Evolutionary conservation across 202 grass and related monocot genomes (phyloP), one percentile per base, ranked within the genome.

Genomic region (Carex arenaria): DNA sequence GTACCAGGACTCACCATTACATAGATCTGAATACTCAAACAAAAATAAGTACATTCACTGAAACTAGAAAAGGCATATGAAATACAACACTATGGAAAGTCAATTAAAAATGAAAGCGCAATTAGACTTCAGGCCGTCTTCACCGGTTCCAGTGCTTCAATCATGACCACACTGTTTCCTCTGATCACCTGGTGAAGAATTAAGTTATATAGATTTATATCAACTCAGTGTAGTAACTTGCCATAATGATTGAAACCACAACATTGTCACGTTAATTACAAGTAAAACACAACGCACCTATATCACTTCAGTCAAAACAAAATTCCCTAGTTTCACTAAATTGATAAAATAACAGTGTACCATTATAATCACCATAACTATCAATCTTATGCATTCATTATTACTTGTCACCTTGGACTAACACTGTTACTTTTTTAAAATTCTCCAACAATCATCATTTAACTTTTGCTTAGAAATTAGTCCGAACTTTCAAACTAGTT

Each of bases 111-210:
- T 18, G 47, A 17, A 38, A 28, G 14, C 28, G 4, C 49, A 76
- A 76, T 36, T 15, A n/a, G 17, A 76, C 7, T 69, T 82, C 80
- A 82, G 31, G 12, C 45, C 2, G 42, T 61, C 78, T 53, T 94
- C 17, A 97, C 84, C 0, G 90, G 94, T 83, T 94, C 94, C 15
- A 97, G 84, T 56, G 90, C 92, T 94, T 97, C 90, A 84, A 97
- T 94, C 88, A 94, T 94, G 28, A 92, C 92, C 86, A 92, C 92
- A 70, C 88, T 97, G 68, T 97, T 97, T 83, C 94, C 92, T 77
- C 92, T 89, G 23, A 97, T 83, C 62, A 97, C 94, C 94, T 97
- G 81, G 38, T 91, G 10, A 79, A 56, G 14, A 70, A 19, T 69
- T 10, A 64, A 3, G 1, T 7, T 14, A 77, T 15, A 40, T 40